Conservation (phyloP, 2,329 filamentous ascomycete genomes). For the Zymoseptoria crescenta region DNA sequence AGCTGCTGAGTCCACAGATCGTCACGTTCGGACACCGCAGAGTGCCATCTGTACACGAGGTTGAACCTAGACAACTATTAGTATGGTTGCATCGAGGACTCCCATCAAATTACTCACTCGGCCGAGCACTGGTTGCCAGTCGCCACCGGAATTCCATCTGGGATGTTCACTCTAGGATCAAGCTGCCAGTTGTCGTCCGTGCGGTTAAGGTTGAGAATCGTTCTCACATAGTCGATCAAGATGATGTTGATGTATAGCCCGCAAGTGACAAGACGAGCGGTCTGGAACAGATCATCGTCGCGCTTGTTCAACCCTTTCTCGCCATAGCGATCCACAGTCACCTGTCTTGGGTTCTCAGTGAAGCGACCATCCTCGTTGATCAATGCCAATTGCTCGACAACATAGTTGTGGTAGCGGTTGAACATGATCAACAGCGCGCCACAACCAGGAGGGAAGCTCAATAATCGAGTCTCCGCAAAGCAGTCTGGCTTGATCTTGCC, state of each 20-base stretch:
- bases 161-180: conserved; percentile 35
- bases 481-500: conserved; percentile 66
- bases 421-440: conserved; percentile 61
- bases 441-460: conserved; percentile 63
- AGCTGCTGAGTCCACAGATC: conserved; percentile 39
- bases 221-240: conserved; percentile 47
- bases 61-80: conserved; percentile 34
- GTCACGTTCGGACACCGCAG: conserved; percentile 37
- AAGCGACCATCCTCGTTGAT: conserved; percentile 84
- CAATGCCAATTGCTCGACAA: conserved; percentile 67
- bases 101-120: not conserved
- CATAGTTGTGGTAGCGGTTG: conserved; percentile 74
- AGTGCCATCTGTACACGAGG: conserved; percentile 46
- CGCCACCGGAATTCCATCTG: conserved; percentile 33
- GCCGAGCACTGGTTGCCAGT: conserved; percentile 45
- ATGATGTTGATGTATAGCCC: conserved; percentile 49
- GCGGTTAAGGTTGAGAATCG: conserved; percentile 42
- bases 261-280: conserved; percentile 44
- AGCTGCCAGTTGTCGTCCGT: conserved; percentile 39
- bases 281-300: conserved; percentile 46
- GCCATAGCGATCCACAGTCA: conserved; percentile 27
- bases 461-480: conserved; percentile 57
- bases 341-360: conserved; percentile 53
- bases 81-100: not conserved
- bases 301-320: conserved; percentile 28